Percentiles rank a stretch among this genome's conserved stretches.
Conservation (phyloP, 208 protist genomes). For the Leptomonas seymouri region DNA sequence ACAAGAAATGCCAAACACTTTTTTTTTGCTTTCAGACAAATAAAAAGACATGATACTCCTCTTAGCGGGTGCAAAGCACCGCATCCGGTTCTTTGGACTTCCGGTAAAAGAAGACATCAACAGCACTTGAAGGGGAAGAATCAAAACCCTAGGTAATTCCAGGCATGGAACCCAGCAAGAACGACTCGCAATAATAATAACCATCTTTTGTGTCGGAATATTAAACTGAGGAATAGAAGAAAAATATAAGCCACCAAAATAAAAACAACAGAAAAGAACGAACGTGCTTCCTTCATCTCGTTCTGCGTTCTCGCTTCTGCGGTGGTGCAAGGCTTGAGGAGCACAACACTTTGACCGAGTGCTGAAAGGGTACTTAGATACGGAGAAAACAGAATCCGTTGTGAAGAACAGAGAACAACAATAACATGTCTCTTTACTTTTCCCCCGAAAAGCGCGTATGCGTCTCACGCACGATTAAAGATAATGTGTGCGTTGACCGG, state of each 20-base stretch:
- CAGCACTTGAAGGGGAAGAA: not conserved
- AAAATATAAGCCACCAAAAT: not conserved
- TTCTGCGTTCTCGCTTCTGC: too few species aligned
- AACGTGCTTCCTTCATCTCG: too few species aligned
- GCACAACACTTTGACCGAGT: too few species aligned
- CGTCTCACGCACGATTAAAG: too few species aligned
- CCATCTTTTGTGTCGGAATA: not conserved
- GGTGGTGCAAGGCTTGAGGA: too few species aligned
- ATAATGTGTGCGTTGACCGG: too few species aligned
- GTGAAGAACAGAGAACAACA: too few species aligned
- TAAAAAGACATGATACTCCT: not conserved
- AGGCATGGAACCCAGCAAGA: not conserved
- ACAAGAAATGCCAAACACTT: not conserved
- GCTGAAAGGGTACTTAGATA: too few species aligned
- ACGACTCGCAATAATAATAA: not conserved
- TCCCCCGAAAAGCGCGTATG: too few species aligned
- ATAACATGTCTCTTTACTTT: too few species aligned
- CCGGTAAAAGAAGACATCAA: not conserved
- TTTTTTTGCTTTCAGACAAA: not conserved
- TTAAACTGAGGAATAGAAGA: not conserved
- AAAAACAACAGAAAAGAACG: slow-evolving; percentile 6
- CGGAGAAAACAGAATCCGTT: too few species aligned
- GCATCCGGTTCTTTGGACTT: not conserved
- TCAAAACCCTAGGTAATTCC: not conserved
- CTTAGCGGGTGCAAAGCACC: not conserved